These are phyloP conservation scores for Phytophthora tentaculata DNA, from an alignment of 352 stramenopile genomes.

Conservation along the genomic window DNA sequence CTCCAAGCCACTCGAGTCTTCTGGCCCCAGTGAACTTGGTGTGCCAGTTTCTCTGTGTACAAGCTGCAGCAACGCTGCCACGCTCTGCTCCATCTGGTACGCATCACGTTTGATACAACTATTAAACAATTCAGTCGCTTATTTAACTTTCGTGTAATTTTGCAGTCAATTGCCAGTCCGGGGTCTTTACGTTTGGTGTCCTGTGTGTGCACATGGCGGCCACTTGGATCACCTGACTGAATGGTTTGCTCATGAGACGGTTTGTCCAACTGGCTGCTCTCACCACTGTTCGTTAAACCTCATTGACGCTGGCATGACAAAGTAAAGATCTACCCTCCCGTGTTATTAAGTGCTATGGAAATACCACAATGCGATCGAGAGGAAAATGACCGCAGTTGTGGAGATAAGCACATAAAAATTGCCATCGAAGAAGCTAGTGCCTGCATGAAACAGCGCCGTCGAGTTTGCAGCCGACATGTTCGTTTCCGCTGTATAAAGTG, in stretches of 20 bases:
- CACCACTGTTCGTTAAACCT: slow-evolving; percentile 69
- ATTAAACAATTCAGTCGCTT: background rate
- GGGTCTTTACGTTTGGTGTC: slow-evolving; percentile 92
- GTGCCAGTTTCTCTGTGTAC: slow-evolving; percentile 57
- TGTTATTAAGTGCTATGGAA: slow-evolving; percentile 28
- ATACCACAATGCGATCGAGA: slow-evolving; percentile 36
- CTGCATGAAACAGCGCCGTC: slow-evolving; percentile 10
- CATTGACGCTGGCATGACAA: slow-evolving; percentile 20
- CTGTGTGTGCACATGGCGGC: slow-evolving; percentile 90
- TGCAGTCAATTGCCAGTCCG: slow-evolving; percentile 84
- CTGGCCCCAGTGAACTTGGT: slow-evolving; percentile 36
- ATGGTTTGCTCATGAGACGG: slow-evolving; percentile 75
- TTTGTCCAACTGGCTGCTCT: slow-evolving; percentile 81
- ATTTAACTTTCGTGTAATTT: slow-evolving; percentile 2
- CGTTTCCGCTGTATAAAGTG: slow-evolving; percentile 7
- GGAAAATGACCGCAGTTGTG: slow-evolving; percentile 23
- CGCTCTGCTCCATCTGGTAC: slow-evolving; percentile 88
- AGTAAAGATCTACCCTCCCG: slow-evolving; percentile 15
- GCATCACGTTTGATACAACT: slow-evolving; percentile 1
- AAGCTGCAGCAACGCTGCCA: slow-evolving; percentile 77
- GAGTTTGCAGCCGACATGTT: slow-evolving; percentile 21
- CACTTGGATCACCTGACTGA: slow-evolving; percentile 86
- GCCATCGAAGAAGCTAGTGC: slow-evolving; percentile 15
- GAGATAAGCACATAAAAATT: slow-evolving; percentile 23
- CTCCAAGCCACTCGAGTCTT: slow-evolving; percentile 71